Percentiles rank a stretch among this genome's conserved stretches.
Conservation (phyloP, 306 rosid species). For the Cucurbita pepo region DNA sequence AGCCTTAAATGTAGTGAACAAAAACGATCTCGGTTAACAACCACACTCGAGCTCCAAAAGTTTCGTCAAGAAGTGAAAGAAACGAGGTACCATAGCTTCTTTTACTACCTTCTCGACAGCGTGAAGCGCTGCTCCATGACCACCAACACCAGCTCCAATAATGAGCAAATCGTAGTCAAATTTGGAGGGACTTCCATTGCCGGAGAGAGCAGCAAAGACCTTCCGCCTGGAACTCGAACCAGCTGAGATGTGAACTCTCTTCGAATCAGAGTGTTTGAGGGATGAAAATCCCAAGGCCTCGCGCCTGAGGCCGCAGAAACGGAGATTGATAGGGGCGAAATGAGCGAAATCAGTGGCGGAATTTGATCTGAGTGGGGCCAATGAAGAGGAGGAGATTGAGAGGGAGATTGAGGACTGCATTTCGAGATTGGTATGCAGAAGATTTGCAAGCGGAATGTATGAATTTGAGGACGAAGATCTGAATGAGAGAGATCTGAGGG, state of each 20-base stretch:
- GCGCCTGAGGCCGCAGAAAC: slow-evolving; percentile 68
- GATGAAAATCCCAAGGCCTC: slow-evolving; percentile 52
- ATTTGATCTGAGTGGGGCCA: slow-evolving; percentile 35
- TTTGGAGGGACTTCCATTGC: slow-evolving; percentile 53
- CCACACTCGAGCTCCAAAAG: neutral
- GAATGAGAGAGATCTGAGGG: slow-evolving; percentile 2
- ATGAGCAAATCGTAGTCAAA: slow-evolving; percentile 85
- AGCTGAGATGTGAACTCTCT: slow-evolving; percentile 11
- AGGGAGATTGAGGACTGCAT: slow-evolving; percentile 82
- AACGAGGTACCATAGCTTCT: neutral
- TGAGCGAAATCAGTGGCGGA: slow-evolving; percentile 1
- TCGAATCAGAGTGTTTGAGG: slow-evolving; percentile 12
- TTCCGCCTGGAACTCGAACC: slow-evolving; percentile 4
- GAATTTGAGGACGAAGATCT: neutral
- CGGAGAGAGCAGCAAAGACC: slow-evolving; percentile 37
- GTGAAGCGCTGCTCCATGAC: slow-evolving; percentile 95
- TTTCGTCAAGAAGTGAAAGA: neutral
- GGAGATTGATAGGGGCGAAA: slow-evolving; percentile 25
- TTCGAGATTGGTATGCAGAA: slow-evolving; percentile 3
- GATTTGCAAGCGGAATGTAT: neutral
- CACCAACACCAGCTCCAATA: slow-evolving; percentile 96
- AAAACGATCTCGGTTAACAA: neutral
- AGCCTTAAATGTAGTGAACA: neutral
- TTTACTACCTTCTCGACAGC: slow-evolving; percentile 74
- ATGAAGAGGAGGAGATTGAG: slow-evolving; percentile 36